These are phyloP conservation scores for Betula pendula DNA, from an alignment of 306 rosid species.

Conservation along the genomic window DNA sequence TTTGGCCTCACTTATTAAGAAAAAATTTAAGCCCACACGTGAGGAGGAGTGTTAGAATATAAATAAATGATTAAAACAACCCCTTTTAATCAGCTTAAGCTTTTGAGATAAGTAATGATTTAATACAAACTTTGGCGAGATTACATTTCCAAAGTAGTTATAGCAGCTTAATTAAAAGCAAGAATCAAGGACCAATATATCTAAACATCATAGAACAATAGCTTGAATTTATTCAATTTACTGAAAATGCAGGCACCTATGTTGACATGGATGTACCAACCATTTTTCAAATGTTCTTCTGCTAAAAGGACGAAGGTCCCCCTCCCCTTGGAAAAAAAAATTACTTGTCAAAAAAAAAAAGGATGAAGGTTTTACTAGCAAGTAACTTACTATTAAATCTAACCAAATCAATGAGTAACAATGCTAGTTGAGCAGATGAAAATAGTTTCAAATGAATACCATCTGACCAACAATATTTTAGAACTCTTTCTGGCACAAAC, in stretches of 20 bases:
- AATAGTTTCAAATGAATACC: background rate
- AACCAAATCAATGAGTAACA: background rate
- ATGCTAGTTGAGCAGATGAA: background rate
- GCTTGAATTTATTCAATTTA: background rate
- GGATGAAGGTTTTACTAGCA: background rate
- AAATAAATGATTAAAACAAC: no score
- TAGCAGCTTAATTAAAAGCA: slow-evolving; percentile 3
- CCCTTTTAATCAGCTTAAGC: no score
- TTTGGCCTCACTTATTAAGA: no score
- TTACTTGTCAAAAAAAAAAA: no score
- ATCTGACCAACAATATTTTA: background rate
- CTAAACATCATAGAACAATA: background rate
- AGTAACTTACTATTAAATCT: background rate
- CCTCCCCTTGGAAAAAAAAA: no score
- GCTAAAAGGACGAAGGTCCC: background rate
- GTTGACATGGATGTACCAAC: background rate
- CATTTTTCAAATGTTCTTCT: background rate
- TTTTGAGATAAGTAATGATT: no score
- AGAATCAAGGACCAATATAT: background rate
- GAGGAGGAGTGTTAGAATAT: no score
- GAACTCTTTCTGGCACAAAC: background rate
- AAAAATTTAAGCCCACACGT: no score
- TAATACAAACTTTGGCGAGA: slow-evolving; percentile 16
- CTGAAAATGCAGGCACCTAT: background rate
- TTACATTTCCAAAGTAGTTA: background rate